These are phyloP conservation scores for Phytophthora brassicae DNA, from an alignment of 352 stramenopile species.

Conservation along the genomic window DNA sequence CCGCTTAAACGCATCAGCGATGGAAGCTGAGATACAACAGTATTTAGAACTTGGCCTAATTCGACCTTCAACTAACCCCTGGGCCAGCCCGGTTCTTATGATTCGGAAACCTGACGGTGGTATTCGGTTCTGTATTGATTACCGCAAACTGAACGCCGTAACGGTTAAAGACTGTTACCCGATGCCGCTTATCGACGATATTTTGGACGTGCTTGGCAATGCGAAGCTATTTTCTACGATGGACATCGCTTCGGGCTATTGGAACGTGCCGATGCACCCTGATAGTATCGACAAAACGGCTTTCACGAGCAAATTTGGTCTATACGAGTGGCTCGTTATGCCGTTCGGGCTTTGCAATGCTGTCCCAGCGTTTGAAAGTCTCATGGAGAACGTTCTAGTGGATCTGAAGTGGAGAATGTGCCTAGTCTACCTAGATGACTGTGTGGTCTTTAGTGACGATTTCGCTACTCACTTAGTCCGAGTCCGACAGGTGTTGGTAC, in stretches of 20 bases:
- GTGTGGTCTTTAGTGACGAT: not conserved
- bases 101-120: not conserved
- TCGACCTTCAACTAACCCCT: too few species aligned
- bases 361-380: not conserved
- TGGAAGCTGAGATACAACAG: too few species aligned
- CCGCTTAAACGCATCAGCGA: too few species aligned
- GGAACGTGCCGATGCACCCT: not conserved
- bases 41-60: not conserved
- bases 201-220: not conserved
- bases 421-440: not conserved
- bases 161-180: not conserved
- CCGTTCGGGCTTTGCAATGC: constrained; percentile 2
- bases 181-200: not conserved
- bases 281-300: not conserved
- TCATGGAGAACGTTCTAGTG: constrained; percentile 3
- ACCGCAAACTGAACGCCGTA: not conserved
- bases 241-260: not conserved
- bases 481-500: not conserved
- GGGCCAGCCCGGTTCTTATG: not conserved
- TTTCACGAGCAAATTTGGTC: not conserved
- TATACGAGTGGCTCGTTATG: not conserved
- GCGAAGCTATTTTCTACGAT: not conserved
- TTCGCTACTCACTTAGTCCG: not conserved
- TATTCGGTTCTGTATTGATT: not conserved
- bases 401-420: constrained; percentile 2